Evolutionary conservation across 768 basidiomycete species (phyloP).

Genomic region (Asterophora lycoperdoides): DNA sequence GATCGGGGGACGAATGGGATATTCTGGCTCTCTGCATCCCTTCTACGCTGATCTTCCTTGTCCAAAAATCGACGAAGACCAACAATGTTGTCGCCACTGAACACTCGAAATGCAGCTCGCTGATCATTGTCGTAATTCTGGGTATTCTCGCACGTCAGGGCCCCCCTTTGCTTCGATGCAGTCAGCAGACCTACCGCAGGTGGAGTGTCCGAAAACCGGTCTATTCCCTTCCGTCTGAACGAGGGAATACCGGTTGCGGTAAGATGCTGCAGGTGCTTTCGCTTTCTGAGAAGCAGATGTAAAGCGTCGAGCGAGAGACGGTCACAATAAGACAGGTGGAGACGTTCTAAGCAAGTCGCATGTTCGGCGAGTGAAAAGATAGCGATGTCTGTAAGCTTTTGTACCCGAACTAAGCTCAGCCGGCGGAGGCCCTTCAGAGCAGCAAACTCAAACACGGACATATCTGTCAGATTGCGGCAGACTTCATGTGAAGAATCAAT

Average conservation of each 20-base stretch:
- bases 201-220: conserved; percentile 71
- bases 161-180: not conserved
- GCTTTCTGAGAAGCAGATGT: conserved; percentile 59
- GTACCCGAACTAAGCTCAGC: conserved; percentile 76
- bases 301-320: conserved; percentile 73
- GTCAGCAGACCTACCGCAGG: conserved; percentile 48
- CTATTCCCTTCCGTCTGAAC: conserved; percentile 63
- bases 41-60: conserved; percentile 58
- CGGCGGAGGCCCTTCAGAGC: conserved; percentile 64
- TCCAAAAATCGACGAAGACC: conserved; percentile 66
- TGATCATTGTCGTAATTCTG: conserved; percentile 67
- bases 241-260: conserved; percentile 77
- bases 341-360: conserved; percentile 61
- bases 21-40: conserved; percentile 54
- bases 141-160: conserved; percentile 1
- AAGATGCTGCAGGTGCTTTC: conserved; percentile 64
- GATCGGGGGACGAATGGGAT: conserved; percentile 56
- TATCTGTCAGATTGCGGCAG: conserved; percentile 80
- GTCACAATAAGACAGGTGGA: conserved; percentile 87
- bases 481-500: conserved; percentile 36
- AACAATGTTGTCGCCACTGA: conserved; percentile 61
- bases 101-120: conserved; percentile 72
- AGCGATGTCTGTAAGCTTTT: conserved; percentile 80
- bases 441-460: conserved; percentile 78
- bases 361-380: conserved; percentile 77